These are phyloP conservation scores for Mrakia frigida DNA, from an alignment of 768 basidiomycete genomes.

Conservation along the genomic window DNA sequence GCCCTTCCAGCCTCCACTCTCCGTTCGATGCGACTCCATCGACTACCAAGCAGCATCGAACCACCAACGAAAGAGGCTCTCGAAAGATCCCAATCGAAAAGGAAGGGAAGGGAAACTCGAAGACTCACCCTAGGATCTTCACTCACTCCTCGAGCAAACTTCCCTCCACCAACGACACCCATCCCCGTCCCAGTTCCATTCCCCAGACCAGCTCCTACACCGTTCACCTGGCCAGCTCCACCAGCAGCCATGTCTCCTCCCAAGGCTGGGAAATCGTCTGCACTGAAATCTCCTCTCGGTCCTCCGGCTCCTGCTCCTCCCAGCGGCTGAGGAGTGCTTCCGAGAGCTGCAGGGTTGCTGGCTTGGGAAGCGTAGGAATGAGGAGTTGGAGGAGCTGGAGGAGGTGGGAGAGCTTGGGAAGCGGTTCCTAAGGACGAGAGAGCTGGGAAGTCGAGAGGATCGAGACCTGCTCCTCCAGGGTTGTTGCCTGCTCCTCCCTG, in stretches of 20 bases:
- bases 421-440: constrained; percentile 21
- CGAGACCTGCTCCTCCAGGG: constrained; percentile 10
- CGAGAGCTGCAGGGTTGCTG: background rate
- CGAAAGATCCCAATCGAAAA: background rate
- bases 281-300: constrained; percentile 24
- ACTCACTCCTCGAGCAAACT: constrained; percentile 25
- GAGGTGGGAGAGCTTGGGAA: constrained; percentile 13
- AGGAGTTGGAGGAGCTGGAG: constrained; percentile 21
- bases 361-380: constrained; percentile 31
- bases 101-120: background rate
- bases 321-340: constrained; percentile 16
- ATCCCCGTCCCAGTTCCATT: constrained; percentile 29
- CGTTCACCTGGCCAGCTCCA: constrained; percentile 18
- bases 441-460: constrained; percentile 24
- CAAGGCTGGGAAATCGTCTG: constrained; percentile 32
- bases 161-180: constrained; percentile 30
- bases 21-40: background rate
- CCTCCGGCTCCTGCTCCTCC: constrained; percentile 7
- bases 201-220: constrained; percentile 22
- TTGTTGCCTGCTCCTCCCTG: constrained; percentile 4
- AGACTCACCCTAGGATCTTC: constrained; percentile 30
- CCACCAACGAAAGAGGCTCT: too few relatives aligned
- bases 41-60: background rate
- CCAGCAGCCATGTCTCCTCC: constrained; percentile 21
- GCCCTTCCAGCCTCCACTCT: background rate